Evolutionary conservation across 1,284 basidiomycete genomes (phyloP), one percentile per base, ranked within the genome.

Genomic region (Lentinula novae-zelandiae): DNA sequence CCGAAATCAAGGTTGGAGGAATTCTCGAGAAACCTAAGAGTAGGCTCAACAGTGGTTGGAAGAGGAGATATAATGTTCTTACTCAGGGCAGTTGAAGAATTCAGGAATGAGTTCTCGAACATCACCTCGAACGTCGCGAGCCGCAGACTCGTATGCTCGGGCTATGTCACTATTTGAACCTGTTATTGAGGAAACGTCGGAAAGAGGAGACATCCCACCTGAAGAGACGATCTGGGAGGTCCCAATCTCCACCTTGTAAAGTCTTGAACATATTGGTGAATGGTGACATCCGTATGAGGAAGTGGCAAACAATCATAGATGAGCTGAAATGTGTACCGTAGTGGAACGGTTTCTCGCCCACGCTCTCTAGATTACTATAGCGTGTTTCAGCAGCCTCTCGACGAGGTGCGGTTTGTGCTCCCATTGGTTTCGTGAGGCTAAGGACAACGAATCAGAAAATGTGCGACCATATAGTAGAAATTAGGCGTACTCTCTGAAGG

Each of bases 251-350:
- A 22, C 93, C 93, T 71, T 95, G 92, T 40, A 95, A 73, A 2
- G 90, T 90, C 74, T 92, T 92, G 78, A 96, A 96, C 86, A 96
- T 95, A 69, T 90, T 87, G 20, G 93, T 95, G 71, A 90, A 97
- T 0, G 96, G 96, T 9, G 91, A 86, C 67, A 96, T 76, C 10
- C 96, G 84, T 63, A 98, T 96, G 69, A 98, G 76, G 76, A 92
- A 98, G 66, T 96, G 95, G 75, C 95, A 96, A 38, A 96, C 93
- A 62, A 95, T 97, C 89, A 97, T 96, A 0, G 95, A 96, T 5
- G 94, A 96, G 67, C 92, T 94, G 71, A 96, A 98, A 71, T 98
- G 96, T 1, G 96, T 98, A 53, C 93, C 93, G 65, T 94, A 95
- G 69, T 97, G 93, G 77, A 96, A 96, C 0, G 95, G 93, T 53